Base-by-base conservation (phyloP, 2,329 filamentous ascomycete species). In the Fulvia fulva region DNA sequence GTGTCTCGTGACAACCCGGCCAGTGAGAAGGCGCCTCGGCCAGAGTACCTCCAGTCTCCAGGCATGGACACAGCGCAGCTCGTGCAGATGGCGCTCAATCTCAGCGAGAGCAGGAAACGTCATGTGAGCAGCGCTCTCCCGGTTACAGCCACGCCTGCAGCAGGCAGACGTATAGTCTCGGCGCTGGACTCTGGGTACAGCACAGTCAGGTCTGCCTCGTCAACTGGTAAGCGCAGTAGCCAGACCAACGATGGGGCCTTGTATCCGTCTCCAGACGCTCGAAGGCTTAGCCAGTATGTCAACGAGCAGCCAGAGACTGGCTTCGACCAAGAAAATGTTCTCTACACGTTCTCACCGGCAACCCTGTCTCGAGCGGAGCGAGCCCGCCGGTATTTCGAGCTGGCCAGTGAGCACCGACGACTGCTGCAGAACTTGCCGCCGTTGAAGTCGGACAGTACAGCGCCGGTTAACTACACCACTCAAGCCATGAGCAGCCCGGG, bases 61-160 rank as follows among this genome's bases (percentile, higher is more conserved):
- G 85, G 91, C 67, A 81, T 88, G 59, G 92, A 97, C 68, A 88
- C 92, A 7, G 85, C 88, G 3, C 90, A 96, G 73, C 95, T 97
- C 63, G 91, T 97, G 44, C 91, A 91, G 68, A 89, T 97, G 83
- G 93, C 93, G 1, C 76, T 97, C 66, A 94, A 88, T 63, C 76
- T 97, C 51, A 96, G 89, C 76, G 91, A 97, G 73, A 90, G 87
- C 68, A 84, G 86, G 63, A 84, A 85, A 41, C 69, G 81, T 81
- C 75, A 89, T 79, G 61, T 84, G 77, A 73, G 83, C 78, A 74
- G 82, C 77, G 73, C 85, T 71, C 72, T 81, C 74, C 65, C 83
- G 69, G 56, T 84, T 70, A 70, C 82, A 73, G 56, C 74, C 26
- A 73, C 77, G 76, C 34, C 83, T 76, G 28, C 83, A 78, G 49